A percentile compares a stretch with the other conserved stretches of the same genome.
Conservation (phyloP, 192 early-diverging fungal genomes). For the Umbelopsis ramanniana region DNA sequence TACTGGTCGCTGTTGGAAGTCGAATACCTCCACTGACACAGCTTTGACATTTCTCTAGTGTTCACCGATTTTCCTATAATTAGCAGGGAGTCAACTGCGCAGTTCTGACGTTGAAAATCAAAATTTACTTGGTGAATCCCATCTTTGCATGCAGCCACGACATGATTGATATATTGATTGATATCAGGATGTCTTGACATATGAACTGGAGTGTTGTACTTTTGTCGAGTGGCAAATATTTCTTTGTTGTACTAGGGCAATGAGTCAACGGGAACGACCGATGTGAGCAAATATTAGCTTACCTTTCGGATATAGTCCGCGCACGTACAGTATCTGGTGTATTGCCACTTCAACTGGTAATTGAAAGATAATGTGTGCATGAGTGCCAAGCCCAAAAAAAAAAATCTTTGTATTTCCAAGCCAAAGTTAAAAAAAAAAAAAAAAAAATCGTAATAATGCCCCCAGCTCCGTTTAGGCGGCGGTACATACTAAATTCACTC, state of each 20-base stretch:
- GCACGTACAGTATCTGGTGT: constrained; percentile 28
- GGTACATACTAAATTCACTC: constrained; percentile 25
- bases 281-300: background rate
- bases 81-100: background rate
- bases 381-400: background rate
- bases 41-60: background rate
- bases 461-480: background rate
- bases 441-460: background rate
- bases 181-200: constrained; percentile 55
- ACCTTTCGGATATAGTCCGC: constrained; percentile 28
- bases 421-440: background rate
- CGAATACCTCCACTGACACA: background rate
- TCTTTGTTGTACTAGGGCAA: background rate
- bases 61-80: background rate
- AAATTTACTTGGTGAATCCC: constrained; percentile 43
- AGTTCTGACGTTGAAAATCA: background rate
- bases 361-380: background rate
- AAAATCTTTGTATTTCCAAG: background rate
- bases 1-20: background rate
- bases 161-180: constrained; percentile 48
- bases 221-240: constrained; percentile 49
- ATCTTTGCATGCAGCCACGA: constrained; percentile 43
- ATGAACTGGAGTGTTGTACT: constrained; percentile 54
- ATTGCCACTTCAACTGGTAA: constrained; percentile 32
- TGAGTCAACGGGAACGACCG: no score